Base-by-base conservation (phyloP, 768 basidiomycete species). In the Pleurotus platypus region DNA sequence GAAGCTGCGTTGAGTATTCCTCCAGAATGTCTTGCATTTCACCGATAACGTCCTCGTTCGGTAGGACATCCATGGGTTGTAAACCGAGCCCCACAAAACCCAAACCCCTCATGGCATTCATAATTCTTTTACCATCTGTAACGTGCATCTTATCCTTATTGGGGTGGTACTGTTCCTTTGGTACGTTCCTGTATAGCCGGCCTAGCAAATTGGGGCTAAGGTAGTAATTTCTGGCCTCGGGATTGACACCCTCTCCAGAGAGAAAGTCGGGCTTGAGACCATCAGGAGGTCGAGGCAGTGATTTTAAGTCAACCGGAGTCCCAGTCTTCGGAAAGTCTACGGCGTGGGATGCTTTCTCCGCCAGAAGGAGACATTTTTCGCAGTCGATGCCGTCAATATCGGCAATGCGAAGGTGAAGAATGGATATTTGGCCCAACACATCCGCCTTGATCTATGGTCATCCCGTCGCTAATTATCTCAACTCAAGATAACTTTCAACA, bases 321-420 rank as follows among this genome's bases (percentile, higher is more conserved):
- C 79, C 79, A 3, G 72, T 75, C 55, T 81, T 80, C 0, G 69
- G 73, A 46, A 76, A 80, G 63, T 80, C 79, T 1, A 80, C 79
- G 4, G 79, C 79, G 55, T 76, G 73, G 0, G 77, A 78, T 5
- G 78, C 78, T 1, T 73, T 62, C 58, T 75, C 69, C 1, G 81
- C 81, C 9, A 82, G 65, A 42, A 35, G 61, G 15, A 78, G 59
- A 56, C 81, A 81, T 2, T 72, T 67, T 0, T 2, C 0, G 24
- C 73, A 74, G 16, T 62, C 66, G 1, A 72, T 72, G 39, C 72
- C 70, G 4, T 68, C 58, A 37, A 63, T 60, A 59, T 82, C 81
- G 20, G 77, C 73, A 50, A 76, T 76, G 8, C 76, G 68, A 20
- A 82, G 69, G 49, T 78, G 77, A 4, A 69, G 68, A 43, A 71